These are phyloP conservation scores for Zygosaccharomyces sapae DNA, from an alignment of 1,139 yeast species.

Conservation along the genomic window DNA sequence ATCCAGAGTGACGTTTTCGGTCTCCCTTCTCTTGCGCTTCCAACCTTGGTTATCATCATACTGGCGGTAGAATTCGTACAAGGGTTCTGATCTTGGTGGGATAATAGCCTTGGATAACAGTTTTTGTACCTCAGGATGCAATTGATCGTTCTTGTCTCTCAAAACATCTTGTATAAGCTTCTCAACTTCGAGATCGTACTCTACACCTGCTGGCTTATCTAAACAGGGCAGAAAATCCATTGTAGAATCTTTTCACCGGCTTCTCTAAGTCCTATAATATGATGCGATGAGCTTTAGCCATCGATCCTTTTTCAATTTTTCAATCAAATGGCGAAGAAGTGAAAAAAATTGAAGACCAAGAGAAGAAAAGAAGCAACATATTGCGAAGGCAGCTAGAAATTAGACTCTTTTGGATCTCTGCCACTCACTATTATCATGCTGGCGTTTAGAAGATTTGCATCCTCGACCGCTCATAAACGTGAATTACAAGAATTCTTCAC, in stretches of 20 bases:
- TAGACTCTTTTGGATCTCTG: not conserved
- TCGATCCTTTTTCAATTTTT: not conserved
- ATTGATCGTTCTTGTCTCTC: not conserved
- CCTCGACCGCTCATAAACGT: slow-evolving; percentile 14
- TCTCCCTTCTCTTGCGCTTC: slow-evolving; percentile 7
- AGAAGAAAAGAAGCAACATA: not conserved
- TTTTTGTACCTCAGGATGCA: slow-evolving; percentile 21
- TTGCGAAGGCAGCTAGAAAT: slow-evolving; percentile 1
- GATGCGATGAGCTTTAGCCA: not conserved
- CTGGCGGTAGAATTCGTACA: slow-evolving; percentile 1
- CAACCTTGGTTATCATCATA: slow-evolving; percentile 1
- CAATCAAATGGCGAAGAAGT: not conserved
- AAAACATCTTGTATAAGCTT: slow-evolving; percentile 14
- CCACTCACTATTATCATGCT: slow-evolving; percentile 7
- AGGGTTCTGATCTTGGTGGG: slow-evolving; percentile 1
- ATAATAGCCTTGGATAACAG: not conserved
- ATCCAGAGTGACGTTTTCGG: slow-evolving; percentile 11
- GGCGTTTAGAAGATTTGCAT: slow-evolving; percentile 15
- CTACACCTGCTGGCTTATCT: slow-evolving; percentile 6
- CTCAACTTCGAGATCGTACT: slow-evolving; percentile 13
- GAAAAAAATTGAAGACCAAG: not conserved
- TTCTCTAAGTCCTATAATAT: not conserved
- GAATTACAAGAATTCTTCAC: slow-evolving; percentile 25
- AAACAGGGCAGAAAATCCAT: slow-evolving; percentile 19
- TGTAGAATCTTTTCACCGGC: not conserved